Conservation (phyloP, 495 filamentous ascomycete genomes). For the Penicillium odoratum region DNA sequence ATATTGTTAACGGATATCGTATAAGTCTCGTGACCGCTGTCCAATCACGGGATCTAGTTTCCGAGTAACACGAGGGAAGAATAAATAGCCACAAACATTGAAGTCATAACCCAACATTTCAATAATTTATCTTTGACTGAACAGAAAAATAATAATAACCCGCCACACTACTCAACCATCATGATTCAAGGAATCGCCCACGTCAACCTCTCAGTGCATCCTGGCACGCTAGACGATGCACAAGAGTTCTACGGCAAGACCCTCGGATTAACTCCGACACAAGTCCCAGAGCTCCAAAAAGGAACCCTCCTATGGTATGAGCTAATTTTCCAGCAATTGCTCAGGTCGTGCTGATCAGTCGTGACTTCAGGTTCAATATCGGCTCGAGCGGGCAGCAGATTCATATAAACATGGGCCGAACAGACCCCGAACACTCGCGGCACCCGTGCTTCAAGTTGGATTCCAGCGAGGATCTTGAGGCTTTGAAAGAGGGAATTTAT, state of each 20-base stretch:
- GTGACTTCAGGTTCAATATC: slow-evolving; percentile 53
- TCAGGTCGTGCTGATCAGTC: neutral
- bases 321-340: neutral
- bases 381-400: slow-evolving; percentile 58
- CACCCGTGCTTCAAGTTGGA: slow-evolving; percentile 60
- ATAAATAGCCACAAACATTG: too few species aligned
- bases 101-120: too few species aligned
- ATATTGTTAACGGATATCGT: too few species aligned
- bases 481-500: slow-evolving; percentile 51
- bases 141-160: neutral
- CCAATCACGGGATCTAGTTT: too few species aligned
- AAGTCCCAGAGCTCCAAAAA: slow-evolving; percentile 52
- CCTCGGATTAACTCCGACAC: slow-evolving; percentile 47
- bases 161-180: neutral
- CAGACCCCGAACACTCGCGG: slow-evolving; percentile 43
- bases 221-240: slow-evolving; percentile 53
- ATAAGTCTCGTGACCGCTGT: too few species aligned
- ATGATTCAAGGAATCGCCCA: slow-evolving; percentile 63
- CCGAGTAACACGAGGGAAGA: too few species aligned
- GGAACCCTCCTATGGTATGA: slow-evolving; percentile 52
- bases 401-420: slow-evolving; percentile 54
- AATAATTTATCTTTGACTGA: too few species aligned
- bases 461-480: slow-evolving; percentile 43
- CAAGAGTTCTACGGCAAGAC: slow-evolving; percentile 56
- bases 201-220: slow-evolving; percentile 59